Evolutionary conservation across 352 stramenopile genomes (phyloP), one percentile per base, ranked within the genome.

Genomic region (Hyaloperonospora brassicae): DNA sequence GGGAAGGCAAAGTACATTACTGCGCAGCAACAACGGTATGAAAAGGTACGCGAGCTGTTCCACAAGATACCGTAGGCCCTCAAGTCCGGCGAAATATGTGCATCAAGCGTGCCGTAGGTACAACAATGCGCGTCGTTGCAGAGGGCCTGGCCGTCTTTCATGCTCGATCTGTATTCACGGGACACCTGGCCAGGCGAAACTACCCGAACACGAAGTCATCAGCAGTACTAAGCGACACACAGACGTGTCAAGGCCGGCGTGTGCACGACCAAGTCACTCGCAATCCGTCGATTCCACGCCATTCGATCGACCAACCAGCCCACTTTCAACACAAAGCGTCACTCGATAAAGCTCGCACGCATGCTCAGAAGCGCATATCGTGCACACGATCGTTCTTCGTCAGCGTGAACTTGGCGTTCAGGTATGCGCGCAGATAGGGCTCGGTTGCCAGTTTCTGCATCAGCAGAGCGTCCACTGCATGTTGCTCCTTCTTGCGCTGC

Each of bases 341-440:
- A 31, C 3, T 7, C 27, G 3, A 7, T 31, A 7, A 3, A 46
- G 2, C 27, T 23, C n/a, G 17, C 17, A 46, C 5, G 43, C 52
- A 21, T 65, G 50, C 49, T 96, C 97, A 99, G 66, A 99, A 99
- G 59, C 91, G 84, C 87, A 99, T 97, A 55, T 97, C 84, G 84
- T 99, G 97, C 38, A 95, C 95, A 59, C 90, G 90, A 68, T 99
- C 96, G 70, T 93, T 95, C 71, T 98, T 98, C 58, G 76, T 96
- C 47, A 99, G 78, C 60, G 89, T 95, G 84, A 99, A 99, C 66
- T 96, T 97, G 49, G 93, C 94, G 62, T 97, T 96, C 59, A 99
- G 75, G 87, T 99, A 99, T 38, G 82, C 90, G 54, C 95, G 95
- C 56, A 99, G 69, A 68, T 98, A 91, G 9, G 82, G 73, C 31